Evolutionary conservation across 2,329 filamentous ascomycete genomes (phyloP), one percentile per base, ranked within the genome.

Genomic region (Ophiostoma triangulosporum): DNA sequence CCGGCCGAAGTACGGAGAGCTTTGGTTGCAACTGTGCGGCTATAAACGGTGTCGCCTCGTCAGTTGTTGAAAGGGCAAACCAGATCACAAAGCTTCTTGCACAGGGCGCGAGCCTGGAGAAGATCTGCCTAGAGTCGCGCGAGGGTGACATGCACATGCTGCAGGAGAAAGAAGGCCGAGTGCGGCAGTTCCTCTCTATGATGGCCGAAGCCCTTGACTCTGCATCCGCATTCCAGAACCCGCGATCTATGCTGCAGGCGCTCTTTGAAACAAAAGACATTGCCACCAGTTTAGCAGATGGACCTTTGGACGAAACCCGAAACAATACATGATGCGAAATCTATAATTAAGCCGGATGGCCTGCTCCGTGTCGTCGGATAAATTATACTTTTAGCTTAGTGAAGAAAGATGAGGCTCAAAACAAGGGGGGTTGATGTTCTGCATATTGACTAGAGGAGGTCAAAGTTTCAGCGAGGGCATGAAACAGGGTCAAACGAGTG

Each of bases 21-120:
- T 94, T 95, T 62, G 93, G 93, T 0, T 86, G 83, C 27, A 77
- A 78, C 66, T 97, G 93, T 63, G 93, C 93, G 27, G 81, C 82
- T 3, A 78, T 95, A 66, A 96, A 95, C 61, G 90, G 90, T 1
- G 81, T 98, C 14, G 83, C 88, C 29, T 63, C 69, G 17, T 73
- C 76, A 5, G 78, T 97, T 9, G 76, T 96, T 6, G 70, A 83
- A 15, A 79, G 90, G 53, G 89, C 91, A 0, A 83, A 88, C 58
- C 76, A 83, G 7, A 74, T 98, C 33, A 79, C 84, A 22, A 66
- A 79, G 6, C 70, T 93, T 15, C 72, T 84, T 32, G 78, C 80
- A 15, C 78, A 75, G 50, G 86, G 88, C 6, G 85, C 91, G 62
- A 86, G 95, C 64, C 71, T 97, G 2, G 77, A 84, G 6, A 75